These are phyloP conservation scores for Thermothelomyces thermophilus DNA, from an alignment of 2,329 filamentous ascomycete species.

Conservation along the genomic window DNA sequence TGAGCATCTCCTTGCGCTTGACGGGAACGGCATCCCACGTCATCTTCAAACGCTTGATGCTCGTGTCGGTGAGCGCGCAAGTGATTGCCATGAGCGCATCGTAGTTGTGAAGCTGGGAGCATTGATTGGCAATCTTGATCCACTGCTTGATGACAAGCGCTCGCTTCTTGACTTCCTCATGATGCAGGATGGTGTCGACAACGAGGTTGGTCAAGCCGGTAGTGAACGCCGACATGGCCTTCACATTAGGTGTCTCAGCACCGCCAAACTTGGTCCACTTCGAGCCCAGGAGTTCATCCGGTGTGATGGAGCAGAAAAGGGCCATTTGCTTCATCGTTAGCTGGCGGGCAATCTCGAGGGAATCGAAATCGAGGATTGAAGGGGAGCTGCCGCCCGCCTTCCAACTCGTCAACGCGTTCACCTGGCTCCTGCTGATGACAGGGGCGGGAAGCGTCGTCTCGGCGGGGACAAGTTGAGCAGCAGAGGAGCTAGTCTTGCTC, in stretches of 20 bases:
- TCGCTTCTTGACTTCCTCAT: conserved; percentile 87
- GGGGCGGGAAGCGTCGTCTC: conserved; percentile 67
- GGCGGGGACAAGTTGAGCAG: conserved; percentile 61
- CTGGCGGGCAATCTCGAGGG: conserved; percentile 84
- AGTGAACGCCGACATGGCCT: conserved; percentile 86
- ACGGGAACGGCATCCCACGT: conserved; percentile 87
- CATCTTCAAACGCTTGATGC: conserved; percentile 76
- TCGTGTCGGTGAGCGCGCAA: conserved; percentile 86
- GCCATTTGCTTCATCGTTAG: conserved; percentile 86
- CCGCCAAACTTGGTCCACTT: conserved; percentile 91
- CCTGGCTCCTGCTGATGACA: conserved; percentile 68
- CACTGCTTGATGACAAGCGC: conserved; percentile 91
- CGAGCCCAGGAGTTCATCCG: conserved; percentile 83
- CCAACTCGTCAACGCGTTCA: conserved; percentile 64
- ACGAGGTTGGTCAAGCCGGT: conserved; percentile 91
- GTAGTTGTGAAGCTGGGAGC: conserved; percentile 87
- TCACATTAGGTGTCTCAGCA: conserved; percentile 76
- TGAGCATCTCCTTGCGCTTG: conserved; percentile 75
- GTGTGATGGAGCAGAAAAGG: conserved; percentile 85
- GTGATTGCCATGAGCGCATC: conserved; percentile 96
- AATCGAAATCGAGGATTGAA: conserved; percentile 82
- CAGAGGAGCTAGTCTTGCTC: conserved; percentile 76
- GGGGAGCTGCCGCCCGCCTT: conserved; percentile 64
- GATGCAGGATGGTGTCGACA: conserved; percentile 81
- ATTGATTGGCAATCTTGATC: conserved; percentile 89